Percentiles rank a stretch among this genome's conserved stretches.
Evolutionary conservation across 2,329 filamentous ascomycete genomes (phyloP).

Genomic region (Coniochaeta sp.): DNA sequence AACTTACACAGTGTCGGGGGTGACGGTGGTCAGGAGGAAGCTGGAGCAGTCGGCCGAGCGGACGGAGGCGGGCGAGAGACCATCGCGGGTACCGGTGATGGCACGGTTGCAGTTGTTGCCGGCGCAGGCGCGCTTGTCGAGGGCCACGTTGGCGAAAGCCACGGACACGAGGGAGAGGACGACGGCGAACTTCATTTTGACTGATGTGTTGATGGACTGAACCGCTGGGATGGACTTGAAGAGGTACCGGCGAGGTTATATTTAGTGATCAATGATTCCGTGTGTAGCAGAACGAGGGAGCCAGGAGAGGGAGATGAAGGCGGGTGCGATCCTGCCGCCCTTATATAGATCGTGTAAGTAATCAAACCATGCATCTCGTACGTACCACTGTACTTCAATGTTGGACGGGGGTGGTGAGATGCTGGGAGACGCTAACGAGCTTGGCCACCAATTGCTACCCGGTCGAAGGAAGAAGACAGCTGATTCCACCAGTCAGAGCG

Average conservation of each 20-base stretch:
- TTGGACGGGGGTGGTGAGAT: not conserved
- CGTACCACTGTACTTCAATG: no score
- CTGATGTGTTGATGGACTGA: constrained; percentile 11
- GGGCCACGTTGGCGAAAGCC: constrained; percentile 24
- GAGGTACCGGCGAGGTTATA: not conserved
- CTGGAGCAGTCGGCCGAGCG: constrained; percentile 33
- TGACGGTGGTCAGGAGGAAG: constrained; percentile 32
- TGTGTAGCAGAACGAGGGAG: not conserved
- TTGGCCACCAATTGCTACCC: constrained; percentile 2
- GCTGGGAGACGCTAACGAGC: not conserved
- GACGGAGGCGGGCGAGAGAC: constrained; percentile 24
- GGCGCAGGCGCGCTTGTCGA: constrained; percentile 28
- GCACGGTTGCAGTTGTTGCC: constrained; percentile 41
- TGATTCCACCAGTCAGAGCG: constrained; percentile 5
- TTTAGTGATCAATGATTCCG: not conserved
- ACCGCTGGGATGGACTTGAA: constrained; percentile 9
- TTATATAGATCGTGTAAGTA: not conserved
- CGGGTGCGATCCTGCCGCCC: not conserved
- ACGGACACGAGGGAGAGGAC: constrained; percentile 29
- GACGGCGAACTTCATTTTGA: constrained; percentile 34
- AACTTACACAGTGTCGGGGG: constrained; percentile 31
- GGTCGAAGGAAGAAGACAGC: constrained; percentile 1
- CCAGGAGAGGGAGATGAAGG: not conserved
- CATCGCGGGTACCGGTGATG: constrained; percentile 33
- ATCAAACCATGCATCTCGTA: constrained; percentile 2